These are phyloP conservation scores for Colletotrichum sp. DNA, from an alignment of 2,329 filamentous ascomycete species.

Conservation along the genomic window DNA sequence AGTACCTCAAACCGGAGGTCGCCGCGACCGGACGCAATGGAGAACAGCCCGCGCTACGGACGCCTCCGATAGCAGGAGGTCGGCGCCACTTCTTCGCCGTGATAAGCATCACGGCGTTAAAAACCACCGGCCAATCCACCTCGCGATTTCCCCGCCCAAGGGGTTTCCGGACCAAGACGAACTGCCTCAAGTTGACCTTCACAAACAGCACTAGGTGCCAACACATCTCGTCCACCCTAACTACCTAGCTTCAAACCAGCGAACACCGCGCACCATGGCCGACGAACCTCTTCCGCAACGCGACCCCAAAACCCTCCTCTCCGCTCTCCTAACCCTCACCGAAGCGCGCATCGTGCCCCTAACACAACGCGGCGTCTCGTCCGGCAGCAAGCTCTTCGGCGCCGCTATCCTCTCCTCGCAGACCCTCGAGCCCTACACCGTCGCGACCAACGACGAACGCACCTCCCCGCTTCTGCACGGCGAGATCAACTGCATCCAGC, in stretches of 20 bases:
- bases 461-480: constrained; percentile 61
- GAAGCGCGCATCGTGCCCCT: constrained; percentile 56
- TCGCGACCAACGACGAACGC: constrained; percentile 62
- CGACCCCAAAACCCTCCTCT: constrained; percentile 34
- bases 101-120: constrained; percentile 18
- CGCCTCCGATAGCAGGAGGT: constrained; percentile 22
- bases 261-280: constrained; percentile 20
- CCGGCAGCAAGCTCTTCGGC: constrained; percentile 62
- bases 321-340: constrained; percentile 44
- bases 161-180: neutral
- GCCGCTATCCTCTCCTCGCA: constrained; percentile 55
- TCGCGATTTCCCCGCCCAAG: neutral
- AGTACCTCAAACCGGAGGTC: constrained; percentile 20
- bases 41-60: constrained; percentile 5
- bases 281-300: constrained; percentile 3
- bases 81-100: constrained; percentile 12
- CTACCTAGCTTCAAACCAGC: neutral
- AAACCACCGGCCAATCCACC: neutral
- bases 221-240: neutral
- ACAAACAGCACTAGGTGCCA: neutral
- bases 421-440: constrained; percentile 47
- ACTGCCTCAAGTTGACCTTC: neutral
- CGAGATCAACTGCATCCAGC: constrained; percentile 66
- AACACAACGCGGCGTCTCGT: constrained; percentile 52
- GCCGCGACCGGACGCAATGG: constrained; percentile 19